Evolutionary conservation across 345 rosid species (phyloP).

Genomic region (Excoecaria agallocha): DNA sequence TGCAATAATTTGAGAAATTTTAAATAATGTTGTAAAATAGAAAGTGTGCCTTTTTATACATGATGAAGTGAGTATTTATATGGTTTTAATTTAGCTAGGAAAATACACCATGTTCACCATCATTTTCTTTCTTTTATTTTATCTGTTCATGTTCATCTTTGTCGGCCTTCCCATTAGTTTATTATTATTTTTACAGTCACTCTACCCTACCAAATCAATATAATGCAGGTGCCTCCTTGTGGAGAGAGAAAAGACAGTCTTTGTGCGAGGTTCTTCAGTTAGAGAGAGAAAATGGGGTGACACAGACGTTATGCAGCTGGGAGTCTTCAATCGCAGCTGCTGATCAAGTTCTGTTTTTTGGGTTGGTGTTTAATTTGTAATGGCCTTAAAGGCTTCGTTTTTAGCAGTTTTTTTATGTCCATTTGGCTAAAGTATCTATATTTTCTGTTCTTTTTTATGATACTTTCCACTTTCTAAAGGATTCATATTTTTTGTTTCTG

Average conservation of each 20-base stretch:
- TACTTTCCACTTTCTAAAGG: constrained; percentile 8
- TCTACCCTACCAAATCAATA: constrained; percentile 23
- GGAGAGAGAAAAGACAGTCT: constrained; percentile 25
- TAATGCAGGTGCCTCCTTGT: constrained; percentile 30
- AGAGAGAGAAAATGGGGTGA: constrained; percentile 51
- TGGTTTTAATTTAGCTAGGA: no score
- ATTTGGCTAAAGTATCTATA: constrained; percentile 19
- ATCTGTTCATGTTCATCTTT: constrained; percentile 8
- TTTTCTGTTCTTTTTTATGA: no score
- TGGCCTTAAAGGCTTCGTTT: neutral
- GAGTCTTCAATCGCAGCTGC: constrained; percentile 41
- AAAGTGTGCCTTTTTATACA: no score
- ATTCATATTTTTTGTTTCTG: neutral
- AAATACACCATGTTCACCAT: no score
- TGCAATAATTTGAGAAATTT: no score
- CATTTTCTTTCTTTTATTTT: constrained; percentile 16
- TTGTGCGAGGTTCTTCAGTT: constrained; percentile 7
- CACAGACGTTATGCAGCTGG: constrained; percentile 43
- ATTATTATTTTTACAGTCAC: constrained; percentile 5
- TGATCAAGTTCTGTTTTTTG: constrained; percentile 22
- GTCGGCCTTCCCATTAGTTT: neutral
- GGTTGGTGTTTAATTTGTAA: constrained; percentile 30
- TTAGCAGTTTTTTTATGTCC: constrained; percentile 29
- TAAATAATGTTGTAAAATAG: no score
- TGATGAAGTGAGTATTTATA: no score